A percentile compares a stretch with the other conserved stretches of the same genome.
phyloP scores from a whole-genome alignment of 306 rosid genomes.

The Trichosanthes cucumerina region DNA sequence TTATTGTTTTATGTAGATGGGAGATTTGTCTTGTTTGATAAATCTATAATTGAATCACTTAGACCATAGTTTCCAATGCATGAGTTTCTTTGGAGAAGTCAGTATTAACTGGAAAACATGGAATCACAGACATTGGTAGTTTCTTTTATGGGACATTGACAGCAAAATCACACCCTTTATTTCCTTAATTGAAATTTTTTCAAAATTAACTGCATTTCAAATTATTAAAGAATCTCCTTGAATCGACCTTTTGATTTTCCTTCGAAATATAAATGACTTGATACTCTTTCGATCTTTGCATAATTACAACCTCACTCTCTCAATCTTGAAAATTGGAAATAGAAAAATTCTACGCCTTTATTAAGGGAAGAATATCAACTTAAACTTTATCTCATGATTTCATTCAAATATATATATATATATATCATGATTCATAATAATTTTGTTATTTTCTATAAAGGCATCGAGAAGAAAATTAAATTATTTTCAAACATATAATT shows the following conservation, averaged over 20 bases:
- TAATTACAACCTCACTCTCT: not conserved
- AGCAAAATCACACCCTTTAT: not conserved
- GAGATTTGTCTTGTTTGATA: not conserved
- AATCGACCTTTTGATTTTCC: not conserved
- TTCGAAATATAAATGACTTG: not conserved
- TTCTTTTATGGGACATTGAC: not conserved
- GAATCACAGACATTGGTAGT: not conserved
- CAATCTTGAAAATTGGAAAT: not conserved
- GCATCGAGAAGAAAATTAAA: too few species aligned
- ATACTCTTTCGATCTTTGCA: not conserved
- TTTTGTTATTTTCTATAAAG: not conserved
- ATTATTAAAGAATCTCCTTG: not conserved
- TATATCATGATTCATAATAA: too few species aligned
- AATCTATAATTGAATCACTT: not conserved
- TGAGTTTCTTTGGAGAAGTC: not conserved
- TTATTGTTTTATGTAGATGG: not conserved
- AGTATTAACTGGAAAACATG: not conserved
- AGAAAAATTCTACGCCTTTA: not conserved
- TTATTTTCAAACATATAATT: too few species aligned
- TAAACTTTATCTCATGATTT: not conserved
- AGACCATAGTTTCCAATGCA: slow-evolving; percentile 1
- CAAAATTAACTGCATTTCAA: not conserved
- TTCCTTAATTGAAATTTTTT: not conserved
- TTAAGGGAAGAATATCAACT: too few species aligned
- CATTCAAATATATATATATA: too few species aligned